Evolutionary conservation across 2,329 filamentous ascomycete species (phyloP).

Genomic region (Colletotrichum liaoningense): DNA sequence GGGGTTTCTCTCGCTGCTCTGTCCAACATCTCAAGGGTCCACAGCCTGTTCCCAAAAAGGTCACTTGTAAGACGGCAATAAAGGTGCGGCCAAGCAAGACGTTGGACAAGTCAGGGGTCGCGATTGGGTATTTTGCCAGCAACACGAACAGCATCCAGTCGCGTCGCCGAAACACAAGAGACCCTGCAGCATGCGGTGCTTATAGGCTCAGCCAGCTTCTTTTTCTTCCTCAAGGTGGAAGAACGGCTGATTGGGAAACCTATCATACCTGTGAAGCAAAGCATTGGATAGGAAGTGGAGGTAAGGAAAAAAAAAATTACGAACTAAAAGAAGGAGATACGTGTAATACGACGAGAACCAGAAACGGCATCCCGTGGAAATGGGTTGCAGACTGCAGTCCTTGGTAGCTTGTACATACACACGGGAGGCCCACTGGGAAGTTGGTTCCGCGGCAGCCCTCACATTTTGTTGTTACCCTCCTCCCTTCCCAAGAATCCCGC

Average conservation of each 20-base stretch:
- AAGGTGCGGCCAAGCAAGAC: slow-evolving; percentile 14
- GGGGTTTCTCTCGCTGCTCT: neutral
- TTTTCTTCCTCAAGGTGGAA: neutral
- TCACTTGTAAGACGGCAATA: neutral
- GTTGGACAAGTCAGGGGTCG: slow-evolving; percentile 2
- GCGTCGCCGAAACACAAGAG: slow-evolving; percentile 9
- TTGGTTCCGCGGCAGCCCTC: neutral
- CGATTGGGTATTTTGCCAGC: neutral
- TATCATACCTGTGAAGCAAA: neutral
- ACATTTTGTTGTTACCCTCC: neutral
- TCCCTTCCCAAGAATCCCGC: neutral
- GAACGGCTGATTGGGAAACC: neutral
- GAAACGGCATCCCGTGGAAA: neutral
- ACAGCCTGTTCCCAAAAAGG: neutral
- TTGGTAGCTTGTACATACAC: neutral
- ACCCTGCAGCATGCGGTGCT: slow-evolving; percentile 31
- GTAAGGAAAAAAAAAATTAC: neutral
- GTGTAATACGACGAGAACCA: neutral
- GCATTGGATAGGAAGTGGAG: neutral
- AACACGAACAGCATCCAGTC: slow-evolving; percentile 20
- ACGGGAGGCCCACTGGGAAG: neutral
- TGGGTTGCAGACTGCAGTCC: neutral
- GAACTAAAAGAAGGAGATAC: neutral
- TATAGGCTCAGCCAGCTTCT: neutral
- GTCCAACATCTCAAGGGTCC: neutral